Percentiles rank a stretch among this genome's conserved stretches.
Evolutionary conservation across 192 early-diverging fungal species (phyloP).

Genomic region (Rhizoclosmatium sp.): DNA sequence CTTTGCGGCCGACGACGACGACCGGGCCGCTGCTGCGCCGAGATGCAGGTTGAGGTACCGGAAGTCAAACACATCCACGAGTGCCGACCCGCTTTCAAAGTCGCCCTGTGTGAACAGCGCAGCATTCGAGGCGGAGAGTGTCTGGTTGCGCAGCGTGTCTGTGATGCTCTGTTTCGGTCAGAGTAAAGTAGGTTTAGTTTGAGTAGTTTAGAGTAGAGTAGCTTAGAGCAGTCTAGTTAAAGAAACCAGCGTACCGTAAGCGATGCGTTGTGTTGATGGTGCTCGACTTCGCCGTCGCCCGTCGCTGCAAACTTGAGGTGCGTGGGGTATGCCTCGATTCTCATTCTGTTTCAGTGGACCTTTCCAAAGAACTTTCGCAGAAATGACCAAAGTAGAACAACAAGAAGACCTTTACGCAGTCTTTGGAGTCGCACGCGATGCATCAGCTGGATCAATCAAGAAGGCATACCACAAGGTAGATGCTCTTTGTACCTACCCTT

Average conservation of each 20-base stretch:
- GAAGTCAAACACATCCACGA: slow-evolving; percentile 3
- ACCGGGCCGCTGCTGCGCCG: background rate
- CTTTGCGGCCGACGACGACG: background rate
- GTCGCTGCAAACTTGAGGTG: slow-evolving; percentile 16
- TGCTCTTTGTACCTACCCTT: background rate
- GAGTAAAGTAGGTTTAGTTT: background rate
- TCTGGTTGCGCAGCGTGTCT: slow-evolving; percentile 18
- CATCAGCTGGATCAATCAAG: slow-evolving; percentile 34
- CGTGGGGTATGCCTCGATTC: slow-evolving; percentile 28
- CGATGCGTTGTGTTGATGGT: slow-evolving; percentile 34
- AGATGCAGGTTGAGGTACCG: slow-evolving; percentile 1
- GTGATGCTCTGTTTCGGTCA: slow-evolving; percentile 8
- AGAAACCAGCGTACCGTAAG: slow-evolving; percentile 1
- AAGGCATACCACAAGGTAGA: slow-evolving; percentile 36
- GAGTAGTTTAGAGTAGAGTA: background rate
- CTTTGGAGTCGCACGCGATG: slow-evolving; percentile 35
- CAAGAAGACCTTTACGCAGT: slow-evolving; percentile 36
- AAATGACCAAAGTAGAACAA: background rate
- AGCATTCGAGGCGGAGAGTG: background rate
- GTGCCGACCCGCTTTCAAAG: slow-evolving; percentile 2
- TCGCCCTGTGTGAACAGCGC: slow-evolving; percentile 21
- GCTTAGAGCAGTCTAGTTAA: background rate
- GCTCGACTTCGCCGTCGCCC: background rate
- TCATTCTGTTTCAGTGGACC: slow-evolving; percentile 8
- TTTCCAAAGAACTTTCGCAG: background rate